phyloP scores from a whole-genome alignment of 805 yeast genomes.

The Cyberlindnera euphorbiiphila region DNA sequence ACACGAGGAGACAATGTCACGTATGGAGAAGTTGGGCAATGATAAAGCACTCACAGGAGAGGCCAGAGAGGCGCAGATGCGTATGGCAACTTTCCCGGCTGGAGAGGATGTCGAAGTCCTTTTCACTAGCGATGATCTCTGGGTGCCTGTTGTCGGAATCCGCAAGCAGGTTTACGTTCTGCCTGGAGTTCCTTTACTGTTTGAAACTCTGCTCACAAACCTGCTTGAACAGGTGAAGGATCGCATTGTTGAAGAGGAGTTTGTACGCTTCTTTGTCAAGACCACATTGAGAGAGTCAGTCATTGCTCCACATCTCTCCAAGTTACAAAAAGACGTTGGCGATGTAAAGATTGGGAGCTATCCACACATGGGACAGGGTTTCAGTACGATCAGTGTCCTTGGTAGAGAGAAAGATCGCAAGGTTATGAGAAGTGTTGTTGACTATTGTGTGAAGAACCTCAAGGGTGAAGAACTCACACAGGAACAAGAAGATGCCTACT shows the following conservation, averaged over 20 bases:
- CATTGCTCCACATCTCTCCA: slow-evolving; percentile 60
- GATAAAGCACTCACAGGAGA: slow-evolving; percentile 35
- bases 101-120: slow-evolving; percentile 39
- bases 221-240: slow-evolving; percentile 38
- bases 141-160: slow-evolving; percentile 85
- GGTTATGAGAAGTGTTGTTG: slow-evolving; percentile 42
- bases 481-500: slow-evolving; percentile 45
- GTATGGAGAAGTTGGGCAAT: slow-evolving; percentile 52
- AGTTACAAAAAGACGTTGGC: slow-evolving; percentile 42
- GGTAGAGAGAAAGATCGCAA: slow-evolving; percentile 45
- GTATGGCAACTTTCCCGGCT: slow-evolving; percentile 78
- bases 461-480: slow-evolving; percentile 55
- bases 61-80: slow-evolving; percentile 56
- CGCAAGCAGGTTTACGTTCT: slow-evolving; percentile 61
- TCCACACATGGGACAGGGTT: slow-evolving; percentile 65
- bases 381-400: slow-evolving; percentile 70
- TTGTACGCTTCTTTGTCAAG: slow-evolving; percentile 52
- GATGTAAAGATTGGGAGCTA: slow-evolving; percentile 75
- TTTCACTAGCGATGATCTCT: slow-evolving; percentile 49
- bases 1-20: slow-evolving; percentile 53
- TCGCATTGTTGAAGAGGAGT: slow-evolving; percentile 27
- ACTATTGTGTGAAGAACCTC: slow-evolving; percentile 41
- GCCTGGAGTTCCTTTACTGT: slow-evolving; percentile 83
- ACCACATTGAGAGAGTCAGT: slow-evolving; percentile 60
- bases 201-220: slow-evolving; percentile 49